phyloP scores from a whole-genome alignment of 192 early-diverging fungal genomes.

The Lunasporangiospora selenospora region DNA sequence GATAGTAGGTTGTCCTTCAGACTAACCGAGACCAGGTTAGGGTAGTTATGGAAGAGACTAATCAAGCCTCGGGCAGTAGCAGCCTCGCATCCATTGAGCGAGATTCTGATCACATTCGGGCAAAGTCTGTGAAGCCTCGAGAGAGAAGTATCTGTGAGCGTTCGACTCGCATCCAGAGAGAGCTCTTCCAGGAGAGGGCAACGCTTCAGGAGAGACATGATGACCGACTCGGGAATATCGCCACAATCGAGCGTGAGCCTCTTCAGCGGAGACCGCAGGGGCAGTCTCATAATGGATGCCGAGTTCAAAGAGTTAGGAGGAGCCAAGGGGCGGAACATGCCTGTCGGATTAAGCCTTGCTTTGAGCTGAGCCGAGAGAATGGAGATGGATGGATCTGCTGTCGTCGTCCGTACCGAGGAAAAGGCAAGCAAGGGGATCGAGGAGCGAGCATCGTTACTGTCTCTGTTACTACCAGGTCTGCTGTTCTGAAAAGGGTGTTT shows the following conservation, averaged over 20 bases:
- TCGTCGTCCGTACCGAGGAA: too few relatives aligned
- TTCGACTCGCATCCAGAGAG: constrained; percentile 28
- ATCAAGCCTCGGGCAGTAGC: constrained; percentile 12
- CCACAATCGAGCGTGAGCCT: constrained; percentile 30
- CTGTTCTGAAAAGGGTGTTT: too few relatives aligned
- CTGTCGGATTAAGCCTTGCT: not conserved
- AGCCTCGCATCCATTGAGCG: constrained; percentile 12
- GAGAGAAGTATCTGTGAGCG: constrained; percentile 18
- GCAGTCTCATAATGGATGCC: not conserved
- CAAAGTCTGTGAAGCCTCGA: constrained; percentile 9
- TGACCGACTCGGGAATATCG: constrained; percentile 38
- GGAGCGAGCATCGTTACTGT: too few relatives aligned
- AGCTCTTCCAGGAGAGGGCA: constrained; percentile 23
- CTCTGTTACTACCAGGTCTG: too few relatives aligned
- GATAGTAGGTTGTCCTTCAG: constrained; percentile 17
- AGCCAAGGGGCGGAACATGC: not conserved
- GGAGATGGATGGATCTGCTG: not conserved
- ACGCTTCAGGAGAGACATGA: constrained; percentile 19
- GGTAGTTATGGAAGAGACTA: constrained; percentile 12
- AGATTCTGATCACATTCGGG: constrained; percentile 18
- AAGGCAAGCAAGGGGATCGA: too few relatives aligned
- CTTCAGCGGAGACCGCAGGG: constrained; percentile 15
- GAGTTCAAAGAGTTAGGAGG: too few relatives aligned
- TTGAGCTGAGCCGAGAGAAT: constrained; percentile 29
- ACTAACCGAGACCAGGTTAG: constrained; percentile 12